Percentiles rank a stretch among this genome's conserved stretches.
phyloP scores from a whole-genome alignment of 345 rosid genomes.

The Cardiospermum halicacabum region DNA sequence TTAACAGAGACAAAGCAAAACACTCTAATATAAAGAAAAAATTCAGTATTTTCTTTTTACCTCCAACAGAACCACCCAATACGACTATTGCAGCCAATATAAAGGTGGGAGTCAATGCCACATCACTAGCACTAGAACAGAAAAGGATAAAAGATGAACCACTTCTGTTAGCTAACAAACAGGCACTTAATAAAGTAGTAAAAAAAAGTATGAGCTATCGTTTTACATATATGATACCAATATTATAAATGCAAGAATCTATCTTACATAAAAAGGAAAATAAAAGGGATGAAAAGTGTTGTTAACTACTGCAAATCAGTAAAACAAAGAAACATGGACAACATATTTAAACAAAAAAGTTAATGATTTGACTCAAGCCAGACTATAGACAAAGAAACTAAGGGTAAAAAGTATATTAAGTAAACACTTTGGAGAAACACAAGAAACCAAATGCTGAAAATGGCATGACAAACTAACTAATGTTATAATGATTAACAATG shows the following conservation, averaged over 20 bases:
- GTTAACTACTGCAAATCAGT: neutral
- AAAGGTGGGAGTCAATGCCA: neutral
- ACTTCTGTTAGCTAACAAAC: neutral
- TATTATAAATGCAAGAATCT: too few relatives aligned
- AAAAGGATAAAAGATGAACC: neutral
- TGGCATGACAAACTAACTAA: neutral
- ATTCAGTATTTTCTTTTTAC: neutral
- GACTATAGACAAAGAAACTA: neutral
- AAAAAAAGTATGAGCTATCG: neutral
- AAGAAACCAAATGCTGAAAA: neutral
- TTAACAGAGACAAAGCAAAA: neutral
- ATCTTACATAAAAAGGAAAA: too few relatives aligned
- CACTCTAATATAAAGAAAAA: neutral
- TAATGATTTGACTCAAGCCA: neutral
- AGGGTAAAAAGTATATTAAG: neutral
- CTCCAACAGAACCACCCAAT: neutral
- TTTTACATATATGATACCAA: constrained; percentile 2
- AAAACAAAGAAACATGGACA: too few relatives aligned
- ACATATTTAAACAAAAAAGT: too few relatives aligned
- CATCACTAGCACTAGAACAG: neutral
- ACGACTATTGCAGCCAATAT: neutral
- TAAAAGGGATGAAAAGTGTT: too few relatives aligned
- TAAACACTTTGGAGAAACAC: neutral
- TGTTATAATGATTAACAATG: neutral
- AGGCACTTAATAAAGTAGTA: neutral